These are phyloP conservation scores for Picea glauca DNA, from an alignment of 75 land plant genomes.

Conservation along the genomic window DNA sequence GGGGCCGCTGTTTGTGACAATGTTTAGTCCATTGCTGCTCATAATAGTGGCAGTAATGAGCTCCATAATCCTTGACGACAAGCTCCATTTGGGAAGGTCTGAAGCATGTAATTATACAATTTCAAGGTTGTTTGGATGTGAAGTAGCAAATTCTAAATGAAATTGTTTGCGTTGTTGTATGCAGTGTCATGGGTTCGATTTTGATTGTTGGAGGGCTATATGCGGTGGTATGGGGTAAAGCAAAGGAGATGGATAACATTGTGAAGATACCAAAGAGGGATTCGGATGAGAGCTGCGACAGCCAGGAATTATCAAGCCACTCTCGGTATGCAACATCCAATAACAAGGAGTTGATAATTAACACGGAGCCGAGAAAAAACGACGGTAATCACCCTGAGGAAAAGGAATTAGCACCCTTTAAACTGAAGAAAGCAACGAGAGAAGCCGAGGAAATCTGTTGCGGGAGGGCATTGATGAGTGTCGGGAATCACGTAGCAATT, in stretches of 20 bases:
- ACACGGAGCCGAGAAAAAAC: too few species aligned
- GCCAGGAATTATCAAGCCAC: background rate
- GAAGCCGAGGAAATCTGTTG: too few species aligned
- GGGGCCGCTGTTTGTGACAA: conserved; percentile 78
- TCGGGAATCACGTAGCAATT: too few species aligned
- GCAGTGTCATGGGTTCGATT: too few species aligned
- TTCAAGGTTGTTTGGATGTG: too few species aligned
- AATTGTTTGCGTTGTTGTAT: too few species aligned
- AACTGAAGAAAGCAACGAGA: too few species aligned
- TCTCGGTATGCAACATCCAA: background rate
- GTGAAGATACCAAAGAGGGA: background rate
- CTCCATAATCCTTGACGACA: conserved; percentile 52
- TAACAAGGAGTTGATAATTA: background rate
- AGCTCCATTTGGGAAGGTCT: conserved; percentile 72
- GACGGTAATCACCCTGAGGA: too few species aligned
- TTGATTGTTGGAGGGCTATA: too few species aligned
- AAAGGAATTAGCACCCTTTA: too few species aligned
- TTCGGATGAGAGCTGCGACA: background rate
- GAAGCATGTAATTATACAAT: background rate
- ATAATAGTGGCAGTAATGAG: conserved; percentile 73
- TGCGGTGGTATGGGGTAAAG: conserved; percentile 59
- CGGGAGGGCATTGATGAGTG: too few species aligned
- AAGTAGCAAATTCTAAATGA: too few species aligned
- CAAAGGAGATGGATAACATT: conserved; percentile 19
- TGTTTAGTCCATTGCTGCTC: conserved; percentile 71